Conservation (phyloP, 148 eudicot species). For the Agrostemma githago region DNA sequence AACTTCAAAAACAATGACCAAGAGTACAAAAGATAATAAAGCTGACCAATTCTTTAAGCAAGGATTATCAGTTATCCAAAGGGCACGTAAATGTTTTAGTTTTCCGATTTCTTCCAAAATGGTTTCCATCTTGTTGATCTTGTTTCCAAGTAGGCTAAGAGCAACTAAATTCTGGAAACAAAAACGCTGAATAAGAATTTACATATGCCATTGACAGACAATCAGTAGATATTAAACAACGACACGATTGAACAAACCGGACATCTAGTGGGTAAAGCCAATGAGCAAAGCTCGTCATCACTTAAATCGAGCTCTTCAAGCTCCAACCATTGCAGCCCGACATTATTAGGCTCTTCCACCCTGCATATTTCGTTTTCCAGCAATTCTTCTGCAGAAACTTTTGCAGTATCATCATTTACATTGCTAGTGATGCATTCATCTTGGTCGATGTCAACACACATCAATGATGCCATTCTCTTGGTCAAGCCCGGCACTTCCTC, state of each 20-base stretch:
- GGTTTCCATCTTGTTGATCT: constrained; percentile 48
- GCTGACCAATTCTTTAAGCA: constrained; percentile 54
- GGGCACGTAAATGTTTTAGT: constrained; percentile 69
- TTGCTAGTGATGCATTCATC: constrained; percentile 31
- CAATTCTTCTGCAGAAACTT: constrained; percentile 38
- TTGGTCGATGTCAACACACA: constrained; percentile 58
- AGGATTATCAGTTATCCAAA: constrained; percentile 88
- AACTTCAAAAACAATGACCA: neutral
- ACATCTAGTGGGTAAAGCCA: constrained; percentile 76
- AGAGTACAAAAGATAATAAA: neutral
- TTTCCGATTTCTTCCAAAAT: constrained; percentile 51
- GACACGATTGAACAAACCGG: constrained; percentile 49
- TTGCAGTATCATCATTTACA: constrained; percentile 28
- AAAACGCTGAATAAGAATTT: constrained; percentile 4
- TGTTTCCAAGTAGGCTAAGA: constrained; percentile 78
- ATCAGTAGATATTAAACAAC: constrained; percentile 2
- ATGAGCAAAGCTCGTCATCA: constrained; percentile 54
- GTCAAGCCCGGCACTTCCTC: constrained; percentile 91
- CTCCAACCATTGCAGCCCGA: constrained; percentile 74
- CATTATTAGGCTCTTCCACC: constrained; percentile 46
- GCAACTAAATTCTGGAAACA: constrained; percentile 61
- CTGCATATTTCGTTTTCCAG: constrained; percentile 50
- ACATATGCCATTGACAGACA: neutral
- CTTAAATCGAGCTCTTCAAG: constrained; percentile 79
- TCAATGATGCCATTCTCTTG: constrained; percentile 88